phyloP scores from a whole-genome alignment of 768 basidiomycete species.

The Rhizopogon roseolus region DNA sequence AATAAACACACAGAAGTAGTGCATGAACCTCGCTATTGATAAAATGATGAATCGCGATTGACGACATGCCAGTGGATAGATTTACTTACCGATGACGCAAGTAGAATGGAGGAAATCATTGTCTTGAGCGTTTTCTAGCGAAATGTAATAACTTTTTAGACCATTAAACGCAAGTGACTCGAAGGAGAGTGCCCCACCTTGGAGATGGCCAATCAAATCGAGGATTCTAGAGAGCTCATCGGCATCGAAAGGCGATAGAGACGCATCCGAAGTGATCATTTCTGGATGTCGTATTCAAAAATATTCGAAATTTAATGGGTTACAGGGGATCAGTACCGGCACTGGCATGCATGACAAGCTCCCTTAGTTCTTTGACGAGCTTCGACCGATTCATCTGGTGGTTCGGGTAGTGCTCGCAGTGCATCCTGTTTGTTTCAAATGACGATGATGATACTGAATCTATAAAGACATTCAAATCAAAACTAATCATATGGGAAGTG shows the following conservation, averaged over 20 bases:
- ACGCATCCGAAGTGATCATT: slow-evolving; percentile 4
- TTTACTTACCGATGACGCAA: slow-evolving; percentile 3
- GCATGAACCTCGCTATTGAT: neutral
- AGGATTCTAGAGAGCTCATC: slow-evolving; percentile 4
- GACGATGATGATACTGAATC: neutral
- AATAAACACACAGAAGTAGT: neutral
- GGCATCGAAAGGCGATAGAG: slow-evolving; percentile 3
- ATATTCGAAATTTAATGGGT: neutral
- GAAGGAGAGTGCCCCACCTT: neutral
- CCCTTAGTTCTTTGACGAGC: slow-evolving; percentile 3
- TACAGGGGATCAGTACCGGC: slow-evolving; percentile 13
- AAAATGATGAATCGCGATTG: too few species aligned
- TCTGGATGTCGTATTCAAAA: slow-evolving; percentile 4
- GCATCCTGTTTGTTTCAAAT: slow-evolving; percentile 1
- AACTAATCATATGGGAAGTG: neutral
- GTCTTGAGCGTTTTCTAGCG: neutral
- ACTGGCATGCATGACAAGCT: slow-evolving; percentile 3
- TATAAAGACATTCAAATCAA: neutral
- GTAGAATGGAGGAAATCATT: slow-evolving; percentile 3
- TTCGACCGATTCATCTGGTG: neutral
- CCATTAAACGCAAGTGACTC: neutral
- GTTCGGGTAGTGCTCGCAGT: slow-evolving; percentile 5
- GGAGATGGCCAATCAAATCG: slow-evolving; percentile 1
- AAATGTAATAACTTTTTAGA: neutral
- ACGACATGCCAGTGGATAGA: neutral